These are phyloP conservation scores for Desmodesmus armatus DNA, from an alignment of 139 green algal genomes.

Conservation along the genomic window DNA sequence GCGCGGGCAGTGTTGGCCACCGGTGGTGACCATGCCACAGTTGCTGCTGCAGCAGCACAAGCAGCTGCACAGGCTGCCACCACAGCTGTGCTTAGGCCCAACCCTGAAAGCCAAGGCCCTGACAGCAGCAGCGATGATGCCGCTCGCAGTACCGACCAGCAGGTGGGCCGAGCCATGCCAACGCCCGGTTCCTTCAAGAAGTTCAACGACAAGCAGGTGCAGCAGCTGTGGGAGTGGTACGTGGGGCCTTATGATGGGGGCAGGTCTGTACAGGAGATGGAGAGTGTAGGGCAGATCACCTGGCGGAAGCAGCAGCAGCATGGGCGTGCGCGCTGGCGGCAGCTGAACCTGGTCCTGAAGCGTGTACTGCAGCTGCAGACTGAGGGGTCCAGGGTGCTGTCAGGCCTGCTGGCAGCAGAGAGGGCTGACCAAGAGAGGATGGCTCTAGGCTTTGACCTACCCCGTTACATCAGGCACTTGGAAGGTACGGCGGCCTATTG, in stretches of 20 bases:
- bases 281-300: background rate
- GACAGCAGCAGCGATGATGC: background rate
- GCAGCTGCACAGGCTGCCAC: background rate
- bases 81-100: too few relatives aligned
- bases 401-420: background rate
- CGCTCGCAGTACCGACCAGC: too few relatives aligned
- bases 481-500: too few relatives aligned
- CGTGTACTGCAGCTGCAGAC: background rate
- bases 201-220: background rate
- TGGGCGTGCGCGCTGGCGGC: background rate
- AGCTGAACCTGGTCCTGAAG: background rate
- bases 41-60: background rate
- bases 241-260: background rate
- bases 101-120: background rate
- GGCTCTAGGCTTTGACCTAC: background rate
- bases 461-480: background rate
- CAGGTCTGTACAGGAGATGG: background rate
- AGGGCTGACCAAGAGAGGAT: background rate
- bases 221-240: slow-evolving; percentile 10
- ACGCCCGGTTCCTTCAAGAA: background rate
- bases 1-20: background rate
- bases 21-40: background rate
- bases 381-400: background rate
- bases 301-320: slow-evolving; percentile 10
- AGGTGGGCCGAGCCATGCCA: slow-evolving; percentile 3